Base-by-base conservation (phyloP, 768 basidiomycete genomes). In the Hortiboletus campestris region DNA sequence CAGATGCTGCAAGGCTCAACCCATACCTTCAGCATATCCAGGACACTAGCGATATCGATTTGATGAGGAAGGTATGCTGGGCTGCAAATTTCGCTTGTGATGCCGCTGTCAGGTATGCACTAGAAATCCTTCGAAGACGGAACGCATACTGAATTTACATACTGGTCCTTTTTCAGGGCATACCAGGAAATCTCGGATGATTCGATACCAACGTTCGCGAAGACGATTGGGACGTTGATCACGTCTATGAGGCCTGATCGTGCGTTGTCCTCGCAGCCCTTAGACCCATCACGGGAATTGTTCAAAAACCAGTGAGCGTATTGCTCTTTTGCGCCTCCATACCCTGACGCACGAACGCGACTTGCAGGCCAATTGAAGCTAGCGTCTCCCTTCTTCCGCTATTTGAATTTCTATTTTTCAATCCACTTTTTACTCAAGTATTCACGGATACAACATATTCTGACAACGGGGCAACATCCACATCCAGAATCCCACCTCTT, bases 1-100 rank as follows among this genome's bases (percentile, higher is more conserved):
- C 85, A 0, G 86, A 87, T 63, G 85, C 84, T 11, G 82, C 84
- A 11, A 85, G 80, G 58, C 76, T 86, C 38, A 89, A 89, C 66
- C 81, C 82, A 1, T 88, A 86, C 63, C 73, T 88, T 10, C 78
- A 78, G 25, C 73, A 75, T 25, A 80, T 88, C 29, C 71, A 71
- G 35, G 75, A 77, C 31, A 77, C 75, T 0, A 60, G 68, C 4
- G 82, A 88, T 56, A 68, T 72, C 7, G 78, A 76, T 11, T 62
- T 86, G 2, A 80, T 88, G 79, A 70, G 71, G 22, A 84, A 79
- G 63, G 74, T 86, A 31, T 81, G 79, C 53, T 82, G 81, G 81
- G 79, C 82, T 22, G 68, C 78, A 3, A 80, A 80, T 53, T 81
- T 77, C 43, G 78, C 82, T 19, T 72, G 83, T n/a, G 72, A 76